Evolutionary conservation across 164 flowering plant genomes (phyloP).

Genomic region (Cinnamomum micranthum): DNA sequence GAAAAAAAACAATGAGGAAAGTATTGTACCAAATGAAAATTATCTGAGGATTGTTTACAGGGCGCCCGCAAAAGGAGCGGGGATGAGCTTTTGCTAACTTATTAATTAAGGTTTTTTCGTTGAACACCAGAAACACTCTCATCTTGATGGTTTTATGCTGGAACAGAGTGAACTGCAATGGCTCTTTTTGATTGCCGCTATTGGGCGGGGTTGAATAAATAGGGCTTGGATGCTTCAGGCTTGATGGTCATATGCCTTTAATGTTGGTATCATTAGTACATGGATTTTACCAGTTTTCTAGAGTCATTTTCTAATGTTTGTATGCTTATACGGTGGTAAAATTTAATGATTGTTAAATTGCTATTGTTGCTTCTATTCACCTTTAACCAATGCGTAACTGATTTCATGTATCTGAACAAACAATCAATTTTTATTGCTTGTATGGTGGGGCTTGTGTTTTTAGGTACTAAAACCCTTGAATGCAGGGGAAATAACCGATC

Average conservation of each 20-base stretch:
- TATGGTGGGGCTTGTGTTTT: too few relatives aligned
- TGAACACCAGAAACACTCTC: background rate
- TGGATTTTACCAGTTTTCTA: background rate
- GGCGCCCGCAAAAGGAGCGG: background rate
- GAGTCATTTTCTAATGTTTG: background rate
- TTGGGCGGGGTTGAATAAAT: constrained; percentile 1
- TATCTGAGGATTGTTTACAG: background rate
- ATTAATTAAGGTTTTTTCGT: background rate
- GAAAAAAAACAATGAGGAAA: too few relatives aligned
- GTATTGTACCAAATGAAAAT: background rate
- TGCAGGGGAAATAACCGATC: too few relatives aligned
- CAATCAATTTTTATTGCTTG: too few relatives aligned
- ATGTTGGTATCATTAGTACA: background rate
- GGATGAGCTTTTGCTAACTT: background rate
- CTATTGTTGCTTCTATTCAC: too few relatives aligned
- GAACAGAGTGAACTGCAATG: background rate
- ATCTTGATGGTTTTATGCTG: background rate
- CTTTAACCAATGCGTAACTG: too few relatives aligned
- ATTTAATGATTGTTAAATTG: too few relatives aligned
- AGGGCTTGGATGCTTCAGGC: background rate
- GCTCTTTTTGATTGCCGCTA: background rate
- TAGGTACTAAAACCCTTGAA: too few relatives aligned
- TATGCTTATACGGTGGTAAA: too few relatives aligned
- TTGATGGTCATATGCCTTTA: background rate
- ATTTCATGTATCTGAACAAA: too few relatives aligned